These are phyloP conservation scores for Viridothelium virens DNA, from an alignment of 495 filamentous ascomycete species.

Conservation along the genomic window DNA sequence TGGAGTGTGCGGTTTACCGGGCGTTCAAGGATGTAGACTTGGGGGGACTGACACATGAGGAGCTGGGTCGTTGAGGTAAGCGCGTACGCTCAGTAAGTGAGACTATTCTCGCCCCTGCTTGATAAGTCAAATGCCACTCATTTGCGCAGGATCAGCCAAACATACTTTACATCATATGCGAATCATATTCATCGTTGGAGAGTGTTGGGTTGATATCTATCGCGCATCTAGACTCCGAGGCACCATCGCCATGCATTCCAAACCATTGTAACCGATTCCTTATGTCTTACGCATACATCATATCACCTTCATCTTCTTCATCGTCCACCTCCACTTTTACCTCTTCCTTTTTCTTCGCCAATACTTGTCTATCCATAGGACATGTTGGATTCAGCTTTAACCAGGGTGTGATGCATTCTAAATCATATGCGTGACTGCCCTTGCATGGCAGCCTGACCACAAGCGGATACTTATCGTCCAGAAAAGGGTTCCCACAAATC, in stretches of 20 bases:
- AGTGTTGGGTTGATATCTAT: no score
- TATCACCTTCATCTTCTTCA: slow-evolving; percentile 37
- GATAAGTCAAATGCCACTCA: no score
- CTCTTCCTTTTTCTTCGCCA: slow-evolving; percentile 64
- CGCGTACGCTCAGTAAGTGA: background rate
- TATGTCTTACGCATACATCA: slow-evolving; percentile 35
- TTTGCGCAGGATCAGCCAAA: no score
- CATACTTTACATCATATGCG: no score
- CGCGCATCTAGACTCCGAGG: background rate
- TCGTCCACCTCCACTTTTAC: slow-evolving; percentile 42
- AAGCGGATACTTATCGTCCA: slow-evolving; percentile 72
- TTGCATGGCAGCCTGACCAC: slow-evolving; percentile 86
- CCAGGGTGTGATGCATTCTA: slow-evolving; percentile 95
- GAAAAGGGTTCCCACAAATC: slow-evolving; percentile 75
- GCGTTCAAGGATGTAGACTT: background rate
- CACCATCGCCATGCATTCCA: slow-evolving; percentile 15
- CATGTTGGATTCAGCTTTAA: slow-evolving; percentile 80
- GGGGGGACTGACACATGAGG: background rate
- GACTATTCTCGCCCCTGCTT: background rate
- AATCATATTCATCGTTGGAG: no score
- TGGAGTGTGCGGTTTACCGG: slow-evolving; percentile 26
- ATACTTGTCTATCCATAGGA: slow-evolving; percentile 73
- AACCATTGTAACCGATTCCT: no score
- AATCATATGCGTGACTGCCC: slow-evolving; percentile 72
- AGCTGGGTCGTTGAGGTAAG: background rate